phyloP scores from a whole-genome alignment of 1,139 yeast species.

The Geotrichum candidum region DNA sequence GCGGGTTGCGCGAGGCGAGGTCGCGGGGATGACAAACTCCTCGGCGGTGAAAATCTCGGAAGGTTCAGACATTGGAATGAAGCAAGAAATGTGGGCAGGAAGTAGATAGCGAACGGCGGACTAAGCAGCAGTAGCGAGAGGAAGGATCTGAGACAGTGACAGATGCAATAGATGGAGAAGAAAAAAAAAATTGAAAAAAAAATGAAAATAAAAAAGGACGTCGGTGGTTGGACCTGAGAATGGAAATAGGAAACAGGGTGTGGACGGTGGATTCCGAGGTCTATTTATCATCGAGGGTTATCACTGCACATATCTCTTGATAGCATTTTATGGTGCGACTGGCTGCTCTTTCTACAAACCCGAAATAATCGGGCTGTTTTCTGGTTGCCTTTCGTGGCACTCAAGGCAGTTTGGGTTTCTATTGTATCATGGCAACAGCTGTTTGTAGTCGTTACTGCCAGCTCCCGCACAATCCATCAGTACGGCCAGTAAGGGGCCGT shows the following conservation, averaged over 20 bases:
- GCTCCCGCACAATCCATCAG: background rate
- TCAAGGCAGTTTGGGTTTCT: background rate
- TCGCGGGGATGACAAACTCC: conserved; percentile 15
- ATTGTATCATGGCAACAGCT: background rate
- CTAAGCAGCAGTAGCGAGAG: background rate
- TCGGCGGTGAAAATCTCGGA: background rate
- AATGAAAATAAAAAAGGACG: background rate
- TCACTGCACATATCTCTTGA: background rate
- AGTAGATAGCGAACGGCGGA: background rate
- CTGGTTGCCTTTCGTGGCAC: background rate
- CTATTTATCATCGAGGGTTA: background rate
- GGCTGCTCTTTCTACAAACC: background rate
- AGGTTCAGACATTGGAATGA: background rate
- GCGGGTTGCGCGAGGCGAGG: conserved; percentile 14
- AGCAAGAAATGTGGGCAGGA: too few species aligned
- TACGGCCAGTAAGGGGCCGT: background rate
- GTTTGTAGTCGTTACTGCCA: background rate
- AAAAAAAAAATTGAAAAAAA: background rate
- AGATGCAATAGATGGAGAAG: background rate
- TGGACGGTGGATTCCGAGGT: background rate
- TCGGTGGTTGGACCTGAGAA: background rate
- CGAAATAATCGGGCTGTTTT: background rate
- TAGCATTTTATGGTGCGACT: background rate
- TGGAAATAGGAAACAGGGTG: background rate
- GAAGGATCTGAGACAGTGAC: too few species aligned